These are phyloP conservation scores for Fusarium sp. DNA, from an alignment of 2,329 filamentous ascomycete genomes.

Conservation along the genomic window DNA sequence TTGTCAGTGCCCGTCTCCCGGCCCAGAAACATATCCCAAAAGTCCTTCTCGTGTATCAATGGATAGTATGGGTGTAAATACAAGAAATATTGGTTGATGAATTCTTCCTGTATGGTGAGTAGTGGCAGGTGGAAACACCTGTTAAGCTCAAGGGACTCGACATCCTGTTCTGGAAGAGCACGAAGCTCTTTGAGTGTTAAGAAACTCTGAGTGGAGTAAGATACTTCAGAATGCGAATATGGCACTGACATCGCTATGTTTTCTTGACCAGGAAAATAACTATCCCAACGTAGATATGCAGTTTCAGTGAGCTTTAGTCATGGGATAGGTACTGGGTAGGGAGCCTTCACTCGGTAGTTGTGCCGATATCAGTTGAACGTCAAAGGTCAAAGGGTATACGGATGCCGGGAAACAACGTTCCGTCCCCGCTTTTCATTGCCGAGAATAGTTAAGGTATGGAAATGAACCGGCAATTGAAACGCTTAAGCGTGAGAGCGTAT, in stretches of 20 bases:
- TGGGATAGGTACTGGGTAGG: neutral
- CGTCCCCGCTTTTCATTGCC: constrained; percentile 1
- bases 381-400: neutral
- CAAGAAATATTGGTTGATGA: constrained; percentile 24
- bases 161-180: constrained; percentile 4
- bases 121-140: constrained; percentile 17
- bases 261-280: neutral
- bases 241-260: neutral
- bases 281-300: neutral
- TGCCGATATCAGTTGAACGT: neutral
- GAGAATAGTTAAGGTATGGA: neutral
- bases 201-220: constrained; percentile 4
- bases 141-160: constrained; percentile 3
- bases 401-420: constrained; percentile 7
- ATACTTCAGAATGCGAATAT: constrained; percentile 6
- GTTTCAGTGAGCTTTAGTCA: neutral
- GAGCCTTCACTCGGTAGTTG: too few species aligned
- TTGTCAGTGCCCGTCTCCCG: neutral
- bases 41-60: constrained; percentile 25
- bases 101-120: constrained; percentile 5
- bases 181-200: neutral
- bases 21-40: constrained; percentile 34
- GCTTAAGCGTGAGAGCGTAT: too few species aligned
- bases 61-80: constrained; percentile 38
- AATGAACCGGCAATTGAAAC: neutral